A percentile compares a stretch with the other conserved stretches of the same genome.
Evolutionary conservation across 2,329 filamentous ascomycete genomes (phyloP).

Genomic region (Scedosporium aurantiacum): DNA sequence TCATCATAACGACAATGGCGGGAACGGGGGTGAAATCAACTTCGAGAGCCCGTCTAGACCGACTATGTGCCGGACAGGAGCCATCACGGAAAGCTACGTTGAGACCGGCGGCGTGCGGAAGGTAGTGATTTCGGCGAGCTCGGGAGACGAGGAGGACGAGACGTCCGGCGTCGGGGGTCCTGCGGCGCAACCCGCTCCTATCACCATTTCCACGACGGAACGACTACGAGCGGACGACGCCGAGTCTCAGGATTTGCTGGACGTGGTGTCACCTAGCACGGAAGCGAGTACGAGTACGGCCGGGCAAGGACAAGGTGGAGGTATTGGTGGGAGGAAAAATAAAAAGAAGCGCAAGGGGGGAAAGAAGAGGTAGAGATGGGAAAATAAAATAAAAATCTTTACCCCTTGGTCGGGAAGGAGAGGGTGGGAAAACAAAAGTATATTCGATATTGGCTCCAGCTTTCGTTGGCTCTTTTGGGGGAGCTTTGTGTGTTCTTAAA

Average conservation of each 20-base stretch:
- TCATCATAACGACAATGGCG: background rate
- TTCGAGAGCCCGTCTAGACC: background rate
- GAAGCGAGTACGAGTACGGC: background rate
- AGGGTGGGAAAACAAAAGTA: too few species aligned
- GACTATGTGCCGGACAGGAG: constrained; percentile 31
- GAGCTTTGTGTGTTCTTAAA: too few species aligned
- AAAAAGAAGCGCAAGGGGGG: constrained; percentile 4
- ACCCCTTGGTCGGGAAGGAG: too few species aligned
- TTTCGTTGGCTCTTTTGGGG: too few species aligned
- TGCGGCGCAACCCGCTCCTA: background rate
- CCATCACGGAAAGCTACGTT: constrained; percentile 69
- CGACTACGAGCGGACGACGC: background rate
- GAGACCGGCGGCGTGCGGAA: constrained; percentile 66
- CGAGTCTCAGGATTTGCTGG: constrained; percentile 7
- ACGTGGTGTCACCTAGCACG: constrained; percentile 2
- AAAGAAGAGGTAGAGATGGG: constrained; percentile 5
- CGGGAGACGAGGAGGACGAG: constrained; percentile 18
- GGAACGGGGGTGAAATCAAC: background rate
- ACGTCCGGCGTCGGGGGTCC: background rate
- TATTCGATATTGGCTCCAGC: too few species aligned
- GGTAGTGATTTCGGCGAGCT: constrained; percentile 46
- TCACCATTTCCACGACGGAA: background rate
- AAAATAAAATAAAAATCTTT: too few species aligned
- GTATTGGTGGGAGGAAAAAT: constrained; percentile 1
- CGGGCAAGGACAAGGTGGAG: background rate